Base-by-base conservation (phyloP, 2,329 filamentous ascomycete species). In the Helicocarpus griseus region DNA sequence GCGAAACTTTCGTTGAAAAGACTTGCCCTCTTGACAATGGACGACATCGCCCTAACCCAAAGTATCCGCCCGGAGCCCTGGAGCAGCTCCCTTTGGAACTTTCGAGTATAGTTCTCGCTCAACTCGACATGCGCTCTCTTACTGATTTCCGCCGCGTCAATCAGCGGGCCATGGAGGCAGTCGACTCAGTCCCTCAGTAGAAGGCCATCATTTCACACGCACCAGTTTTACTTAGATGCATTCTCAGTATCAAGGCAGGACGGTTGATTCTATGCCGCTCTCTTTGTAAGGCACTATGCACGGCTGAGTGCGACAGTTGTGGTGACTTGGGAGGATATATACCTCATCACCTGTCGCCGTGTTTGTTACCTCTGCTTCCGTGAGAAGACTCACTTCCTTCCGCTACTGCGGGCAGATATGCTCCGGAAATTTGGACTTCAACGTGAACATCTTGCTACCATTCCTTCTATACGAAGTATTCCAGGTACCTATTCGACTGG, bases 251-350 rank as follows among this genome's bases (percentile, higher is more conserved):
- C n/a, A n/a, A n/a, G n/a, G n/a, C n/a, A n/a, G n/a, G n/a, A n/a
- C n/a, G n/a, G n/a, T n/a, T n/a, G n/a, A n/a, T n/a, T n/a, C n/a
- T n/a, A n/a, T 68, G 60, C 48, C 48, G 58, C 31, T 53, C 59
- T 2, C 61, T 74, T 14, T 69, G 64, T 58, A 24, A 60, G 14
- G 65, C 58, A 11, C 59, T 74, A 19, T 63, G 50, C 43, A 64
- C 58, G 7, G 51, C 50, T 6, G 49, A 61, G 41, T 74, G 71
- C 57, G 58, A 59, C 40, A 54, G 33, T 7, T 73, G 71, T 58
- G 60, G 60, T n/a, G 56, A 60, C 14, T 70, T 72, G 52, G 69
- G 65, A 31, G 61, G 58, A 38, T 66, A 70, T 73, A 45, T 72
- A 72, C 55, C 62, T 72, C 19, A 58, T 73, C 39, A 65, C 60